Evolutionary conservation across 257 asterid species (phyloP).

Genomic region (Ligustrum vulgare): DNA sequence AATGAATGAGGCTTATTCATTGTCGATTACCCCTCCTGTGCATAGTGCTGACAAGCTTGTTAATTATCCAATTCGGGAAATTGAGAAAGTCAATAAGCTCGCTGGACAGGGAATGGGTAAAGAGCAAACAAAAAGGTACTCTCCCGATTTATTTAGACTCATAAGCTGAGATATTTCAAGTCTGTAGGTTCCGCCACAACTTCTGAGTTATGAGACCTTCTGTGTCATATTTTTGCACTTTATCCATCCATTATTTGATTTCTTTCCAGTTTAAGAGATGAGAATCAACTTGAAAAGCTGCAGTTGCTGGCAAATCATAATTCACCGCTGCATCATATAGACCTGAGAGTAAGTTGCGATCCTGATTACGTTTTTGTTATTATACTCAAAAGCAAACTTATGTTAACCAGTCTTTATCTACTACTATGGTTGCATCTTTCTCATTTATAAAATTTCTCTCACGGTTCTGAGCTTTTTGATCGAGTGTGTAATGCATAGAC

Average conservation of each 20-base stretch:
- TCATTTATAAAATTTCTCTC: not conserved
- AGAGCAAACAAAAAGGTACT: constrained; percentile 68
- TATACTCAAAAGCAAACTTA: not conserved
- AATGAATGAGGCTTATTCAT: constrained; percentile 35
- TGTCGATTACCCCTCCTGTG: constrained; percentile 42
- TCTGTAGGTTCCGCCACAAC: not conserved
- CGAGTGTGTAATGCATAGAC: not conserved
- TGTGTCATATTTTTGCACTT: not conserved
- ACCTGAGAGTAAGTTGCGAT: constrained; percentile 67
- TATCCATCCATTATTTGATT: constrained; percentile 6
- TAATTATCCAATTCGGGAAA: constrained; percentile 32
- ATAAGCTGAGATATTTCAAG: not conserved
- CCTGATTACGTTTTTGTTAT: not conserved
- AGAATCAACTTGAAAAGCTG: constrained; percentile 60
- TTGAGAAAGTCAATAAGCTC: constrained; percentile 56
- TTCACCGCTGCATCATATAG: constrained; percentile 66
- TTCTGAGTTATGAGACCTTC: not conserved
- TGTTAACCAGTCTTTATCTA: not conserved
- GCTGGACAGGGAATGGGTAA: constrained; percentile 38
- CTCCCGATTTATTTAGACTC: constrained; percentile 10
- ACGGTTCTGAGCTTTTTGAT: not conserved
- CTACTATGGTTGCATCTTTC: not conserved
- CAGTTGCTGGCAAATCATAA: constrained; percentile 73
- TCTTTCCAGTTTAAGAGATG: constrained; percentile 52
- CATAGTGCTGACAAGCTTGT: constrained; percentile 40